Percentiles rank a stretch among this genome's conserved stretches.
Evolutionary conservation across 306 rosid species (phyloP).

Genomic region (Prunus kanzakura): DNA sequence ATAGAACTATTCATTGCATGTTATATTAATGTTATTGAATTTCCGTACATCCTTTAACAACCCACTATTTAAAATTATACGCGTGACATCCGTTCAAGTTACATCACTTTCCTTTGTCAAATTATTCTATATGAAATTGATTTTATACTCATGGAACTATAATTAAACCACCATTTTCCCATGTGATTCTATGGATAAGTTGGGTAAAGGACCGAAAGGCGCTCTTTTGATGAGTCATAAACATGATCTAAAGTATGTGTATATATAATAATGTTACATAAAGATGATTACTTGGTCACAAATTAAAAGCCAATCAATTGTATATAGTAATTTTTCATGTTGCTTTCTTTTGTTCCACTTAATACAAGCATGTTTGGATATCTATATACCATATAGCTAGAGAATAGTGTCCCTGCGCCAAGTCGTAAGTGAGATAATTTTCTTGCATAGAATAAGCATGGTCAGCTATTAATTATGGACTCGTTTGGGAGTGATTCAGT

Average conservation of each 20-base stretch:
- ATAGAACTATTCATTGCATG: too few relatives aligned
- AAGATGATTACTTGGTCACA: background rate
- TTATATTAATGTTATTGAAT: too few relatives aligned
- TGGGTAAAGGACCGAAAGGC: background rate
- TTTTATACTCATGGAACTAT: too few relatives aligned
- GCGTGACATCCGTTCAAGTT: too few relatives aligned
- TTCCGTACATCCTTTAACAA: too few relatives aligned
- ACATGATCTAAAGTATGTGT: background rate
- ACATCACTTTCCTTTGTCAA: too few relatives aligned
- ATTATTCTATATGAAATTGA: too few relatives aligned
- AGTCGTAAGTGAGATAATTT: background rate
- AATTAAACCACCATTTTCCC: too few relatives aligned
- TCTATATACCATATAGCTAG: background rate
- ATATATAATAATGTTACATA: background rate
- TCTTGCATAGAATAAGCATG: background rate
- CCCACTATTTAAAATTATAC: too few relatives aligned
- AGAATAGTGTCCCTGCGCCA: background rate
- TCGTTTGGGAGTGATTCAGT: too few relatives aligned
- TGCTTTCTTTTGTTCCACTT: background rate
- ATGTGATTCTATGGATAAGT: background rate
- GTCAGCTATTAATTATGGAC: background rate
- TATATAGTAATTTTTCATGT: background rate
- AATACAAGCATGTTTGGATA: background rate
- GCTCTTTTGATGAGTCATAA: slow-evolving; percentile 3
- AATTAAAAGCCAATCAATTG: background rate